Evolutionary conservation across 495 filamentous ascomycete species (phyloP), one percentile per base, ranked within the genome.

Genomic region (Aspergillus nanangensis): DNA sequence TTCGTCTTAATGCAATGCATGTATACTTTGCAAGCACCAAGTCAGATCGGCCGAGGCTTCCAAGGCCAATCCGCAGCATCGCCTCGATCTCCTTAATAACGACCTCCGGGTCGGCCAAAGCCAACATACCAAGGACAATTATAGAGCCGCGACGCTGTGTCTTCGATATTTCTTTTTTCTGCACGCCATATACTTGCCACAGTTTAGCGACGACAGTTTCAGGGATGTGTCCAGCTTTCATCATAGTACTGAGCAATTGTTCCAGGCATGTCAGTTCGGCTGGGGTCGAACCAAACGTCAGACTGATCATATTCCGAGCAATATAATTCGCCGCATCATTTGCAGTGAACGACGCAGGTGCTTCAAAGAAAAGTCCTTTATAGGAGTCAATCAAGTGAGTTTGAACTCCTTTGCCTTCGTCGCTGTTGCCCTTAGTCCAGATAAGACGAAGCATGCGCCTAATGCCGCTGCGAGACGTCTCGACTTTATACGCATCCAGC

Each of bases 401-500:
- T 58, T 97, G 93, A 2, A 99, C 90, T 35, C 93, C 93, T 66
- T 99, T 99, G 45, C 93, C 93, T 74, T 99, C 93, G 57, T 99
- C 93, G 56, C 88, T 96, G 66, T 96, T 97, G 41, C 92, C 93
- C 67, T 99, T 99, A 15, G 94, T 97, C 93, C 93, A 99, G 62
- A 99, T 97, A 32, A 97, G 74, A 32, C 90, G 80, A 33, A 99
- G 79, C 93, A 99, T 99, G 42, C 88, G 79, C 34, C 90, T 80
- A 53, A 97, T 96, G 42, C 93, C 93, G 43, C 65, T 66, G 60
- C 91, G 87, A 50, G 93, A 89, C 38, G 90, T 87, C 63, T 96
- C 88, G 35, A 99, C 80, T 63, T 91, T 91, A 77, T 96, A 96
- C 5, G 88, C 90, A 64, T 99, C 90, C 27, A 92, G 79, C 23